Evolutionary conservation across 805 yeast genomes (phyloP).

Genomic region (Huiozyma naganishii): DNA sequence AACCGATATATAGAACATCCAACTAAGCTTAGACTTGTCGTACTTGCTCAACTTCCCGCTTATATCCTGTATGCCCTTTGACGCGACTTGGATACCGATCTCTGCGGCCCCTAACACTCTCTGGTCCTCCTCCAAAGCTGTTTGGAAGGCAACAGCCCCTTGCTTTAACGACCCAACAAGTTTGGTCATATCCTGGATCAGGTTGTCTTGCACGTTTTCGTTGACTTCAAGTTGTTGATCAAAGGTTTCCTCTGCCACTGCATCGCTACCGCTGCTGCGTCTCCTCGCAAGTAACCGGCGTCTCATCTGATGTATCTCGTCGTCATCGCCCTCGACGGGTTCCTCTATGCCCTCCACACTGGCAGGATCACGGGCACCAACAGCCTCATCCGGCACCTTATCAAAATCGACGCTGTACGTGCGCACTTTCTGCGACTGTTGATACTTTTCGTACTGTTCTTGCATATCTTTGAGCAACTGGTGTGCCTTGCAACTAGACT

Average conservation of each 20-base stretch:
- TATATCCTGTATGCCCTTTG: constrained; percentile 25
- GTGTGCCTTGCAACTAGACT: neutral
- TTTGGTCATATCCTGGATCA: constrained; percentile 30
- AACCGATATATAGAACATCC: constrained; percentile 20
- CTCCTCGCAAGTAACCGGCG: constrained; percentile 23
- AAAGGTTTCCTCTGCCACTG: constrained; percentile 9
- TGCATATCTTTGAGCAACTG: neutral
- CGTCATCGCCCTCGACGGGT: constrained; percentile 11
- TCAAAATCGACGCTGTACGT: constrained; percentile 26
- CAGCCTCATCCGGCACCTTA: constrained; percentile 3
- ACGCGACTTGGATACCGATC: constrained; percentile 31
- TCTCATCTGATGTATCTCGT: constrained; percentile 25
- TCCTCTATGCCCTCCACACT: neutral
- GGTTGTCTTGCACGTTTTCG: constrained; percentile 29
- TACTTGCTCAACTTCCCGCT: constrained; percentile 25
- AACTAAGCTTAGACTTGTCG: constrained; percentile 23
- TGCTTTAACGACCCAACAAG: constrained; percentile 29
- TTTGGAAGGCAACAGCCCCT: constrained; percentile 33
- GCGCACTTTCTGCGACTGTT: constrained; percentile 11
- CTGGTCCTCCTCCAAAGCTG: constrained; percentile 30
- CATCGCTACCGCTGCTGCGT: constrained; percentile 1
- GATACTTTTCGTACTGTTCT: constrained; percentile 11
- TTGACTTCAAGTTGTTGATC: constrained; percentile 30
- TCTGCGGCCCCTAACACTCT: constrained; percentile 33
- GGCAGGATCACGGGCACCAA: neutral